These are phyloP conservation scores for Elaphomyces granulatus DNA, from an alignment of 495 filamentous ascomycete genomes.

Conservation along the genomic window DNA sequence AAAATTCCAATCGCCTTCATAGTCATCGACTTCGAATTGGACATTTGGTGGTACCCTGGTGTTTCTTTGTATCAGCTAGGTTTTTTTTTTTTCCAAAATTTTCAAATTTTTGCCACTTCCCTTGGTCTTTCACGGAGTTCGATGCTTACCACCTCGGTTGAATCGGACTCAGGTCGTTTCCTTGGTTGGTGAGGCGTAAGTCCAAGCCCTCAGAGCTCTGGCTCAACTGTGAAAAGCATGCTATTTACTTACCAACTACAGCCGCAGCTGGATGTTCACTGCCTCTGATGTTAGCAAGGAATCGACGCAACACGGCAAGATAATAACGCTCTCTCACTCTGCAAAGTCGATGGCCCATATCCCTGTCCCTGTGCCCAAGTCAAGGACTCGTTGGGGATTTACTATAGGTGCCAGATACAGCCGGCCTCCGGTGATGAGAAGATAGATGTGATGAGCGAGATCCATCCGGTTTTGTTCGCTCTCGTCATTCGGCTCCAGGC, in stretches of 20 bases:
- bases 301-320: neutral
- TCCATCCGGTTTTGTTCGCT: constrained; percentile 30
- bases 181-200: neutral
- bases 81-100: constrained; percentile 1
- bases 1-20: constrained; percentile 14
- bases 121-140: constrained; percentile 29
- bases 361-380: constrained; percentile 53
- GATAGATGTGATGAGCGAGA: constrained; percentile 35
- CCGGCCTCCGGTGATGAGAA: constrained; percentile 39
- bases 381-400: constrained; percentile 45
- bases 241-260: constrained; percentile 51
- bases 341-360: constrained; percentile 48
- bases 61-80: neutral
- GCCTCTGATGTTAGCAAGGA: neutral
- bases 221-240: too few relatives aligned
- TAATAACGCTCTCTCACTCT: constrained; percentile 19
- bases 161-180: constrained; percentile 35
- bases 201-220: too few relatives aligned
- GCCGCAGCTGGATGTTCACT: constrained; percentile 37
- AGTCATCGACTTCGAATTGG: constrained; percentile 17
- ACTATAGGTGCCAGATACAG: constrained; percentile 46
- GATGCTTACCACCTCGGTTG: constrained; percentile 28
- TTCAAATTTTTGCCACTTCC: too few relatives aligned
- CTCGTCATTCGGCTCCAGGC: constrained; percentile 21
- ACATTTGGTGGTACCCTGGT: constrained; percentile 15